A percentile compares a stretch with the other conserved stretches of the same genome.
These are phyloP conservation scores for Vitis hybrid DNA, from an alignment of 177 flowering plant species.

Conservation along the genomic window DNA sequence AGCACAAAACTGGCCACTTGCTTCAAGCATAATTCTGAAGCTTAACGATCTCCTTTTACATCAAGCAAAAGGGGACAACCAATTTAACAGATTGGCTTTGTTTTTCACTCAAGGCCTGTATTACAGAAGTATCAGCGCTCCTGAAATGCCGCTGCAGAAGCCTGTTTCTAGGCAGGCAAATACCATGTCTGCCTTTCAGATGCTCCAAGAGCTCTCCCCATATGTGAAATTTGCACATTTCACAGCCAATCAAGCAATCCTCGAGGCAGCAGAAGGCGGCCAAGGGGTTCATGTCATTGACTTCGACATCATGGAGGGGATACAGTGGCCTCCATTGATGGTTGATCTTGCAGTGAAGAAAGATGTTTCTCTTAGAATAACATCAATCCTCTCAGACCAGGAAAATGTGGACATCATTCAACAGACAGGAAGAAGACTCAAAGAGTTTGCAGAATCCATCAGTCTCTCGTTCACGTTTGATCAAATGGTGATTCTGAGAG, in stretches of 20 bases:
- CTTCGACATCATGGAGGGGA: constrained; percentile 47
- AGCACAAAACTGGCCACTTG: constrained; percentile 24
- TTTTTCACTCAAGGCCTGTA: constrained; percentile 38
- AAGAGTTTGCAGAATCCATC: constrained; percentile 43
- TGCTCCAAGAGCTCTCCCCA: constrained; percentile 44
- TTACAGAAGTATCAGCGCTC: constrained; percentile 12
- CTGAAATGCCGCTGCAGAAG: neutral
- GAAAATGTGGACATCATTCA: neutral
- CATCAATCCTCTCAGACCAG: constrained; percentile 21
- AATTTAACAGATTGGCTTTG: constrained; percentile 27
- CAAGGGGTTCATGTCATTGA: constrained; percentile 34
- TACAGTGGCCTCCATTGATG: constrained; percentile 55
- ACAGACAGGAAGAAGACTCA: constrained; percentile 35
- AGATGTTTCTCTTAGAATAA: constrained; percentile 25
- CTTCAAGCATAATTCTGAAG: constrained; percentile 14
- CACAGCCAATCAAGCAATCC: constrained; percentile 52
- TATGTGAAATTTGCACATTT: constrained; percentile 50
- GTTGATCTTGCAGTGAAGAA: constrained; percentile 31
- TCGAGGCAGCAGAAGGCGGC: constrained; percentile 32
- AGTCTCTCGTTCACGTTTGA: constrained; percentile 29
- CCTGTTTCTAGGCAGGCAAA: neutral
- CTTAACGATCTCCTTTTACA: constrained; percentile 16
- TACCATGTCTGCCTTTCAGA: constrained; percentile 26
- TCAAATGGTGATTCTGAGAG: constrained; percentile 21
- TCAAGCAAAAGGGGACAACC: constrained; percentile 18